These are phyloP conservation scores for Galerina sulciceps DNA, from an alignment of 768 basidiomycete species.

Conservation along the genomic window DNA sequence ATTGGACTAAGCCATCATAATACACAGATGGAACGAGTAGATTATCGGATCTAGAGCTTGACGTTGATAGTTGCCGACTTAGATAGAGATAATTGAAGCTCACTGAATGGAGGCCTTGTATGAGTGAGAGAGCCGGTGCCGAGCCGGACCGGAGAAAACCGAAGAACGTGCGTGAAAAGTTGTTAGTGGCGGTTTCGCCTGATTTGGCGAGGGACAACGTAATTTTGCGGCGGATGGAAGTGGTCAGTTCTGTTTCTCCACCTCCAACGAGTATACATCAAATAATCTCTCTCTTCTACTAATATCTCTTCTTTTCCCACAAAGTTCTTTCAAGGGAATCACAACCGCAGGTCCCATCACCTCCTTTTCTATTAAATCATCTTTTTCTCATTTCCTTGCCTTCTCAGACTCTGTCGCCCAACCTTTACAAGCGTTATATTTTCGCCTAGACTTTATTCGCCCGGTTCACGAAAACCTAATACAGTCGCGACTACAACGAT, in stretches of 20 bases:
- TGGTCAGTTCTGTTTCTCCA: constrained; percentile 30
- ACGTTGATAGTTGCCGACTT: constrained; percentile 1
- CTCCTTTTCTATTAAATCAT: constrained; percentile 19
- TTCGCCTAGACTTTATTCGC: constrained; percentile 12
- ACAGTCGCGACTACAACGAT: neutral
- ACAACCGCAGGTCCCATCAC: constrained; percentile 32
- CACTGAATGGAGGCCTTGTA: neutral
- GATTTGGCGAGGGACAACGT: constrained; percentile 32
- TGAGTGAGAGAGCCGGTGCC: constrained; percentile 10
- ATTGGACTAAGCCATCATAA: constrained; percentile 7
- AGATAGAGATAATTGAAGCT: constrained; percentile 10
- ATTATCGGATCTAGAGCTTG: constrained; percentile 23
- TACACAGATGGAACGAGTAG: constrained; percentile 78
- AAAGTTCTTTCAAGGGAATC: constrained; percentile 13
- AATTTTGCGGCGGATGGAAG: constrained; percentile 33
- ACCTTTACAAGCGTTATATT: constrained; percentile 19
- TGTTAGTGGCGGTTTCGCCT: constrained; percentile 28
- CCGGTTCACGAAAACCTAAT: constrained; percentile 12
- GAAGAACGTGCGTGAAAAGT: constrained; percentile 57
- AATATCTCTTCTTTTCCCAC: constrained; percentile 24
- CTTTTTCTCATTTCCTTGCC: constrained; percentile 14
- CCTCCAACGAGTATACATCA: constrained; percentile 19
- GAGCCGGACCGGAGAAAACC: constrained; percentile 29
- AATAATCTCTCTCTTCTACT: constrained; percentile 22
- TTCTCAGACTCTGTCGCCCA: constrained; percentile 8